Evolutionary conservation across 1,284 basidiomycete species (phyloP), one percentile per base, ranked within the genome.

Genomic region (Ceratorhiza oryzae-sativae): DNA sequence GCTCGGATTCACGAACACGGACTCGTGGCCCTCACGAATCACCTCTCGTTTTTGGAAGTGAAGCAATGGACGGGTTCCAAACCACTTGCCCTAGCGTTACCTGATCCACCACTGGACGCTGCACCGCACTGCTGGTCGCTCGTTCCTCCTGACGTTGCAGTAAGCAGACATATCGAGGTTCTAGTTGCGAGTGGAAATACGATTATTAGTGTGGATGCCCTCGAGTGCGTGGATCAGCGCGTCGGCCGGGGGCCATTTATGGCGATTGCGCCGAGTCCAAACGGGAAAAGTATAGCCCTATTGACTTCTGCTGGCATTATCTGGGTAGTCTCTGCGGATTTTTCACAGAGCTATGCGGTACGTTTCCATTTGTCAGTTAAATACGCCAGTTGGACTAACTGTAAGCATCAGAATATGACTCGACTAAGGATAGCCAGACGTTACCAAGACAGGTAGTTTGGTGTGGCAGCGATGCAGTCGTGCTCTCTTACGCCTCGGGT

Each of bases 401-500:
- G 46, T 45, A n/a, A 32, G 53, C 13, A 6, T 68, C 34, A 68
- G 65, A 73, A 70, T 72, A 74, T 65, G 71, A 75, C 32, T 61
- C 71, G 10, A 63, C 73, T 30, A 77, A 76, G 10, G 79, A 80
- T 39, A 77, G 77, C 12, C 72, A 76, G n/a, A 67, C 71, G 4
- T 71, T 78, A 41, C 82, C 83, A 8, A 79, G 85, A 34, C 89
- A 90, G 76, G 89, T 96, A 0, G 91, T 92, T 77, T 99, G 97
- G 97, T 98, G 96, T 78, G 96, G 96, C 4, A 95, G 95, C 79
- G 95, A 99, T 80, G 94, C 95, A 0, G 91, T 99, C 30, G 86
- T 95, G 1, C 85, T 98, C 18, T 90, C 89, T 1, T 98, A 94
- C 91, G 87, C 88, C 45, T 56, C 65, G 23, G 84, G 86, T n/a